phyloP scores from a whole-genome alignment of 768 basidiomycete species.

The Hysterangium stoloniferum region DNA sequence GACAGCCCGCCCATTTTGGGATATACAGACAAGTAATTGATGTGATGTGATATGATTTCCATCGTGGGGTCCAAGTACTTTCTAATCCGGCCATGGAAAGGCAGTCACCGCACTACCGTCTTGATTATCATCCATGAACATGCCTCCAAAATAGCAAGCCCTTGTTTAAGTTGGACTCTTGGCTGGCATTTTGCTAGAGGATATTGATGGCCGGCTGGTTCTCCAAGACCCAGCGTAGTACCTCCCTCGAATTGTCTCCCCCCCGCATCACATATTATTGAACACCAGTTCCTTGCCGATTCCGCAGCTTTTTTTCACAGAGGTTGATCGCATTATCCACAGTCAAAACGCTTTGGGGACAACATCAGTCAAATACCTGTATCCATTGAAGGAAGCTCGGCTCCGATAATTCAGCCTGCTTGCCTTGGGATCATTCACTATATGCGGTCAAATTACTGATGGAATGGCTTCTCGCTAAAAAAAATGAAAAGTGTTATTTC shows the following conservation, averaged over 20 bases:
- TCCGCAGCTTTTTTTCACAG: constrained; percentile 14
- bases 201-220: constrained; percentile 17
- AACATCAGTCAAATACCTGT: constrained; percentile 14
- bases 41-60: not conserved
- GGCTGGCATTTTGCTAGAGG: constrained; percentile 19
- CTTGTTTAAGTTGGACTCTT: constrained; percentile 16
- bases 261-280: constrained; percentile 17
- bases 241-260: constrained; percentile 24
- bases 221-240: constrained; percentile 18
- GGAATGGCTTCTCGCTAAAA: constrained; percentile 17
- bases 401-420: constrained; percentile 14
- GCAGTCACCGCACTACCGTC: constrained; percentile 1
- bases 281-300: constrained; percentile 6
- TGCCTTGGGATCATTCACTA: constrained; percentile 13
- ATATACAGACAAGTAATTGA: not conserved
- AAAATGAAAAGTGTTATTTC: constrained; percentile 14
- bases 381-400: constrained; percentile 13
- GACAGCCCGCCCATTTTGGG: too few species aligned
- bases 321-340: constrained; percentile 16
- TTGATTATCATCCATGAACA: constrained; percentile 15
- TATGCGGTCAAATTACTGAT: constrained; percentile 14
- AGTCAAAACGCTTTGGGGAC: constrained; percentile 12
- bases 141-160: constrained; percentile 15
- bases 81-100: too few species aligned
- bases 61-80: not conserved